Conservation (phyloP, 805 yeast species). For the Geotrichum ghanense region DNA sequence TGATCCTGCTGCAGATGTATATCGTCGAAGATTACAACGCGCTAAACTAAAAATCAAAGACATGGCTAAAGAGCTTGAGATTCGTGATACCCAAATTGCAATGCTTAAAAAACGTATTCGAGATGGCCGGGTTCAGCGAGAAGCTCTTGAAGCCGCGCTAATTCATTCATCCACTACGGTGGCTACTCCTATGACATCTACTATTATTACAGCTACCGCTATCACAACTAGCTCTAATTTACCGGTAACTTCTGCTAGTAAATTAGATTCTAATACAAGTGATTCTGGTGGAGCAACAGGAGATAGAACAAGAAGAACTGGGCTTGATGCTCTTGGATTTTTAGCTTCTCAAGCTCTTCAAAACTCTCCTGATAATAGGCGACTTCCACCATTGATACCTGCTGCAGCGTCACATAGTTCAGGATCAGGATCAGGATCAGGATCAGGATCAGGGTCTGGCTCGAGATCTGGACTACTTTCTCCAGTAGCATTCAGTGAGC, state of each 20-base stretch:
- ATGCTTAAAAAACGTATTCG: constrained; percentile 27
- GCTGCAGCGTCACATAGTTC: not conserved
- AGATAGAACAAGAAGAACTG: constrained; percentile 14
- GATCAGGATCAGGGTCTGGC: not conserved
- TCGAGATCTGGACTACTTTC: not conserved
- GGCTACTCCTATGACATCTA: not conserved
- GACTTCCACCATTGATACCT: not conserved
- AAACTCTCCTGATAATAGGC: not conserved
- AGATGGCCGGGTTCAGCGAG: constrained; percentile 10
- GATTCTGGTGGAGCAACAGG: not conserved
- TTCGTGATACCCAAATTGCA: constrained; percentile 35
- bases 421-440: not conserved
- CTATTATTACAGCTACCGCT: constrained; percentile 4
- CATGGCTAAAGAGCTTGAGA: constrained; percentile 32
- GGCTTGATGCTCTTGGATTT: constrained; percentile 40
- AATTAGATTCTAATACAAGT: not conserved
- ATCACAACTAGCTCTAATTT: not conserved
- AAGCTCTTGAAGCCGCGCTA: constrained; percentile 8
- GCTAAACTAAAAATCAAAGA: constrained; percentile 36
- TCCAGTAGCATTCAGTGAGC: not conserved
- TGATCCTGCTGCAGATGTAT: constrained; percentile 27
- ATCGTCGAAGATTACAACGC: constrained; percentile 27
- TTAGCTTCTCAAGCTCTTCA: constrained; percentile 41
- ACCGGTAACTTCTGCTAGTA: not conserved
- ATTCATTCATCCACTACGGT: too few relatives aligned